Evolutionary conservation across 495 filamentous ascomycete species (phyloP), one percentile per base, ranked within the genome.

Genomic region (Aspergillus cristatus): DNA sequence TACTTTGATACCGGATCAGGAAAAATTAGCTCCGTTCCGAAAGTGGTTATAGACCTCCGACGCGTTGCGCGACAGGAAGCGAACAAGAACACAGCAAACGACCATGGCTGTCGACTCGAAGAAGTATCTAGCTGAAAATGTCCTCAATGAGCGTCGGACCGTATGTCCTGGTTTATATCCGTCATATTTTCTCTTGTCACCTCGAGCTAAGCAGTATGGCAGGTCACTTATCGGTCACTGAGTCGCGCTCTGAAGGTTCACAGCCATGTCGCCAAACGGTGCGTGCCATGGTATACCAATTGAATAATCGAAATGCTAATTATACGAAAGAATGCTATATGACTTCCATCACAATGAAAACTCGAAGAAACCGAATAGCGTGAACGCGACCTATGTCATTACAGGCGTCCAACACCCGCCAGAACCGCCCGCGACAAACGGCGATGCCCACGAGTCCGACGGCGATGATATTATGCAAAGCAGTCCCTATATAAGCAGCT

Each of bases 341-440:
- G 89, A 95, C 11, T 97, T 95, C 48, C 73, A 96, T 56, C 65
- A 63, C 32, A 72, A 62, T 31, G 82, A 95, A 64, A 95, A 90
- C 59, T 69, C 66, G 22, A 86, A 82, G 53, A 83, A 77, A 31
- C 76, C 86, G 0, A 70, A 72, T 10, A 75, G 71, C 25, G 70
- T 97, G 28, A 78, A 89, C 62, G 90, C 91, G 38, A 94, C 86
- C 13, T 98, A 95, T 55, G 62, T 97, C 32, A 51, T 97, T 16
- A 78, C 80, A 38, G 91, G 91, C 14, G 55, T 63, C 28, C 70
- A 65, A 26, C 62, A 53, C 26, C 22, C 43, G 3, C 36, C 42
- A n/a, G 39, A 73, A 54, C 51, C 46, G 24, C 40, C 40, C 34
- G 42, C 52, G 40, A 46, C 42, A 35, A 70, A 68, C 33, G 50